phyloP scores from a whole-genome alignment of 139 green algal species.

The Chlorella sp. region DNA sequence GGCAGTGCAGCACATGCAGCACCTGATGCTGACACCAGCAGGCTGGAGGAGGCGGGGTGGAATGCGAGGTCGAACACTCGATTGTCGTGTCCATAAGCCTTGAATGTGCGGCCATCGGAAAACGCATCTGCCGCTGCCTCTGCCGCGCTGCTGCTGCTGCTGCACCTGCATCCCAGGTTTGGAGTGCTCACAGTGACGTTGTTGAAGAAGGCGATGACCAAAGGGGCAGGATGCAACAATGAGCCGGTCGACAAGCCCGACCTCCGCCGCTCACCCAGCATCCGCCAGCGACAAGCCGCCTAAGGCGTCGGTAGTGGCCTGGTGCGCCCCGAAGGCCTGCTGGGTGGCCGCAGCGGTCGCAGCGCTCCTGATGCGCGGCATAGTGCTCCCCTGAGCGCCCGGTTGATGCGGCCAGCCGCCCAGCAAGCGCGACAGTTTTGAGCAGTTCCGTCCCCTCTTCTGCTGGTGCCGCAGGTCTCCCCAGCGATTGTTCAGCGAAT shows the following conservation, averaged over 20 bases:
- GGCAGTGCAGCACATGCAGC: neutral
- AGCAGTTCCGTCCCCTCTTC: no score
- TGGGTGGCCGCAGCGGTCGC: neutral
- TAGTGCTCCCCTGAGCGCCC: neutral
- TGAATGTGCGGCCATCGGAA: neutral
- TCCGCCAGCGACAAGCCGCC: neutral
- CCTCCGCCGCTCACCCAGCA: neutral
- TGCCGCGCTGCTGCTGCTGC: neutral
- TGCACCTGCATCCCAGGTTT: neutral
- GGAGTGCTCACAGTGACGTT: neutral
- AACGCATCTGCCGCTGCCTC: slow-evolving; percentile 7
- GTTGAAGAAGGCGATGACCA: neutral
- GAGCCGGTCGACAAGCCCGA: neutral
- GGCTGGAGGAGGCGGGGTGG: slow-evolving; percentile 1
- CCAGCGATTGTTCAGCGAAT: no score
- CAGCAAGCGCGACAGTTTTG: no score
- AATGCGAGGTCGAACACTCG: slow-evolving; percentile 24
- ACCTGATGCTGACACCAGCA: slow-evolving; percentile 22
- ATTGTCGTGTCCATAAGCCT: slow-evolving; percentile 12
- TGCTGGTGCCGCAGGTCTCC: no score
- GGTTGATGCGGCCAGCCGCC: no score
- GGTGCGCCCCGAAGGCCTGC: neutral
- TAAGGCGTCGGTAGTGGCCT: neutral
- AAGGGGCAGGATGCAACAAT: neutral
- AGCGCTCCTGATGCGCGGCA: slow-evolving; percentile 4